phyloP scores from a whole-genome alignment of 495 filamentous ascomycete species.

The Xylaria castorea region DNA sequence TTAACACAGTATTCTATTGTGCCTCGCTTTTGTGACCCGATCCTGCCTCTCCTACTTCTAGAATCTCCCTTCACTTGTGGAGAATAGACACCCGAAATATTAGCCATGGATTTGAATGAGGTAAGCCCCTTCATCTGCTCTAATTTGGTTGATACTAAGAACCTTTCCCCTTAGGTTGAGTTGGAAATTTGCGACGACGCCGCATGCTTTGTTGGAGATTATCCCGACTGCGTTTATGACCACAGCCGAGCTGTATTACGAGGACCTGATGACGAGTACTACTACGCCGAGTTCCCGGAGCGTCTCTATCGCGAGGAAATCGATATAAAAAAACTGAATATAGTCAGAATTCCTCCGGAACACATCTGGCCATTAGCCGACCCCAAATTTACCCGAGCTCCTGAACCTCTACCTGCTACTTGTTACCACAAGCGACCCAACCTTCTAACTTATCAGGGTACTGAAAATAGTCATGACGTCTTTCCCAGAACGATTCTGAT shows the following conservation, averaged over 20 bases:
- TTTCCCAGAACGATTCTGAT: not conserved
- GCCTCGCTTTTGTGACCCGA: too few species aligned
- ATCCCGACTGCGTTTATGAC: not conserved
- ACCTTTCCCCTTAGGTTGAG: not conserved
- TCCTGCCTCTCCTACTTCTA: too few species aligned
- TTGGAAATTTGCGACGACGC: not conserved
- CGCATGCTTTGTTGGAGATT: not conserved
- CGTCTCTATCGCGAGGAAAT: not conserved
- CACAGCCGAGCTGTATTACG: slow-evolving; percentile 11
- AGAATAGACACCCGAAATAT: too few species aligned
- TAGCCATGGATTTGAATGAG: too few species aligned
- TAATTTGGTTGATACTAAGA: too few species aligned
- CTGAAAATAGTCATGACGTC: not conserved
- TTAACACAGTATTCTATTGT: too few species aligned
- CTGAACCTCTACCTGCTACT: not conserved
- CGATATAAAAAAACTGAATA: not conserved
- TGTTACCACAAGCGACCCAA: slow-evolving; percentile 17
- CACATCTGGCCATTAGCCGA: slow-evolving; percentile 14
- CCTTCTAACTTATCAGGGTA: not conserved
- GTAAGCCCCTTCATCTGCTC: too few species aligned
- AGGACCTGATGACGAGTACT: slow-evolving; percentile 10
- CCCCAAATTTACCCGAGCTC: slow-evolving; percentile 11
- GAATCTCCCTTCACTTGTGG: too few species aligned
- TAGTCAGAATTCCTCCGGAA: not conserved
- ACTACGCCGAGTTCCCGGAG: not conserved